A percentile compares a stretch with the other conserved stretches of the same genome.
These are phyloP conservation scores for Echinochloa phyllopogon DNA, from an alignment of 176 grass and related monocot genomes.

Conservation along the genomic window DNA sequence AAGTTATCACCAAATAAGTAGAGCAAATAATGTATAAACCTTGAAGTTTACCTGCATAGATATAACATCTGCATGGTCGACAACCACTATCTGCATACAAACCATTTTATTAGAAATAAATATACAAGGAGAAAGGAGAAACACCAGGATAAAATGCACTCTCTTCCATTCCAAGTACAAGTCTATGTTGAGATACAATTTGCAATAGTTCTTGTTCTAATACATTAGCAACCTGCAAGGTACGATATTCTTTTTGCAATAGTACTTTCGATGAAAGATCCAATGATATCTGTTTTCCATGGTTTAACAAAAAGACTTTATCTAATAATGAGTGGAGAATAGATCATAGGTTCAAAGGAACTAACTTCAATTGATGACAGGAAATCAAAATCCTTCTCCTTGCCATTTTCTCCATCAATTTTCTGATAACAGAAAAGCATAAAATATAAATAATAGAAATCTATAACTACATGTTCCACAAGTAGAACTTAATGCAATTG, in stretches of 20 bases:
- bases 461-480: slow-evolving; percentile 12
- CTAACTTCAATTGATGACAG: slow-evolving; percentile 93
- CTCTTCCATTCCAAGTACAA: slow-evolving; percentile 11
- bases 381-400: slow-evolving; percentile 92
- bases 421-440: slow-evolving; percentile 55
- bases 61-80: slow-evolving; percentile 94
- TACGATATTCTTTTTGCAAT: background rate
- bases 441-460: slow-evolving; percentile 26
- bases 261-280: slow-evolving; percentile 2
- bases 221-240: slow-evolving; percentile 15
- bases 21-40: slow-evolving; percentile 18
- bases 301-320: slow-evolving; percentile 28
- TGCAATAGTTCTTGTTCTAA: slow-evolving; percentile 8
- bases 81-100: slow-evolving; percentile 70
- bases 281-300: slow-evolving; percentile 10
- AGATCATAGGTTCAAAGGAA: slow-evolving; percentile 37
- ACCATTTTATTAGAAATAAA: slow-evolving; percentile 5
- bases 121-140: slow-evolving; percentile 19
- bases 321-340: slow-evolving; percentile 22
- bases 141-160: background rate
- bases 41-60: slow-evolving; percentile 77
- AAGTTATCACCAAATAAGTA: slow-evolving; percentile 28
- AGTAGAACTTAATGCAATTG: background rate
- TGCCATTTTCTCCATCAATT: slow-evolving; percentile 72
- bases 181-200: slow-evolving; percentile 10